Evolutionary conservation across 2,329 filamentous ascomycete genomes (phyloP), one percentile per base, ranked within the genome.

Genomic region (Epichloe hybrida): DNA sequence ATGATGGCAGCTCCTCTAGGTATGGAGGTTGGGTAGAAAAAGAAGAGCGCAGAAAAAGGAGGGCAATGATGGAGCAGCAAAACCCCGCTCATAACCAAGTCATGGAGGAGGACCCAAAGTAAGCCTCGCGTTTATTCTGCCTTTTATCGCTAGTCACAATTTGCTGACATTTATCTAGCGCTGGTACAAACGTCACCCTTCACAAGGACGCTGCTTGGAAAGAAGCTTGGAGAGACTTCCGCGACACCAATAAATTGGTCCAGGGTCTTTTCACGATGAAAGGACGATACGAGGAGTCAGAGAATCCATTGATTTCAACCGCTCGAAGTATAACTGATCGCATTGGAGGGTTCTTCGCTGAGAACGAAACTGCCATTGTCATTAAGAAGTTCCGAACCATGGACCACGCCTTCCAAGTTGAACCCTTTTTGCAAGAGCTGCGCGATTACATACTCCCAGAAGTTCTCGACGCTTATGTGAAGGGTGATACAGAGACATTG

Each of bases 141-240:
- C n/a, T 34, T 46, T 21, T 27, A 15, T 36, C n/a, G n/a, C 11
- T 35, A 21, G 23, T 23, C 17, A 8, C 9, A 21, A 20, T 36
- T 4, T 35, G 23, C 42, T 47, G n/a, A 40, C 17, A 9, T 42
- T 23, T 13, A 21, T 57, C 54, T 58, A 96, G 93, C 52, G 93
- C 93, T 53, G 93, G 93, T 53, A 95, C 90, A 52, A 94, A 95
- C 63, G 74, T 98, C 46, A 97, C 91, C 0, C 67, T 98, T 0
- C 93, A 98, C 76, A 98, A 98, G 70, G 93, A 98, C 60, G 84
- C 93, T 13, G 87, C 86, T 21, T 97, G 91, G 88, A 96, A 95
- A 71, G 91, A 97, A 67, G 88, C 89, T n/a, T 98, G 93, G 93
- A 81, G 84, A 61, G 86, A 93, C 48, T 98, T 97, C 79, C 84